Percentiles rank a stretch among this genome's conserved stretches.
Conservation (phyloP, 345 rosid species). For the Erysimum cheiranthoides region DNA sequence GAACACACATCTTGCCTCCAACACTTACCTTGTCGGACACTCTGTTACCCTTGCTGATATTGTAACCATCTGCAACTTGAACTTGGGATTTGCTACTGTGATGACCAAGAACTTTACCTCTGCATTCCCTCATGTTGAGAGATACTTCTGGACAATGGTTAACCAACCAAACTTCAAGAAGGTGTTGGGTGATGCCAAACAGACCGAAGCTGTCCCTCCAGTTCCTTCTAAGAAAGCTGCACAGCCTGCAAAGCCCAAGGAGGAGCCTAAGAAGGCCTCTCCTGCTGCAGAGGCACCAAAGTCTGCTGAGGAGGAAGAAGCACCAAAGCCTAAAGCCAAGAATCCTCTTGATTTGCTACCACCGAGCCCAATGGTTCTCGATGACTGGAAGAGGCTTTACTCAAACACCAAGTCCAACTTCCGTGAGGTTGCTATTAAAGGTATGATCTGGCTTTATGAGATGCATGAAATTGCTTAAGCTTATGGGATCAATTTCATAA, state of each 20-base stretch:
- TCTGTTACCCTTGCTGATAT: slow-evolving; percentile 90
- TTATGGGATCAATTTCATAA: not conserved
- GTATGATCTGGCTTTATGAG: slow-evolving; percentile 44
- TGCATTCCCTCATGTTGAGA: slow-evolving; percentile 88
- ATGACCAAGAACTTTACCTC: slow-evolving; percentile 79
- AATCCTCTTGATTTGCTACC: slow-evolving; percentile 93
- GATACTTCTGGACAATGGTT: slow-evolving; percentile 90
- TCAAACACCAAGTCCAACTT: slow-evolving; percentile 93
- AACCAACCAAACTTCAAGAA: slow-evolving; percentile 87
- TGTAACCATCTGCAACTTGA: slow-evolving; percentile 66
- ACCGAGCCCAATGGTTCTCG: slow-evolving; percentile 88
- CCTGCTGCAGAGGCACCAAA: slow-evolving; percentile 45
- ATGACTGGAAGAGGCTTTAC: slow-evolving; percentile 99
- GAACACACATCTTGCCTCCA: slow-evolving; percentile 67
- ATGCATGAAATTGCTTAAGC: not conserved
- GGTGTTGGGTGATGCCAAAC: slow-evolving; percentile 77
- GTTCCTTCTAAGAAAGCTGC: slow-evolving; percentile 45
- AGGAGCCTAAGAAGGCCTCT: slow-evolving; percentile 45
- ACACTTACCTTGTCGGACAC: slow-evolving; percentile 87
- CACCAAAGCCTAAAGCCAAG: slow-evolving; percentile 65
- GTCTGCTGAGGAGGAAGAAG: slow-evolving; percentile 45
- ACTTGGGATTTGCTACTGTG: slow-evolving; percentile 51
- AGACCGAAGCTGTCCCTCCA: slow-evolving; percentile 61
- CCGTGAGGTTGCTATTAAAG: slow-evolving; percentile 96
- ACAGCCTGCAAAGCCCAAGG: slow-evolving; percentile 43